Base-by-base conservation (phyloP, 1,284 basidiomycete genomes). In the Microbotryum scabiosae region DNA sequence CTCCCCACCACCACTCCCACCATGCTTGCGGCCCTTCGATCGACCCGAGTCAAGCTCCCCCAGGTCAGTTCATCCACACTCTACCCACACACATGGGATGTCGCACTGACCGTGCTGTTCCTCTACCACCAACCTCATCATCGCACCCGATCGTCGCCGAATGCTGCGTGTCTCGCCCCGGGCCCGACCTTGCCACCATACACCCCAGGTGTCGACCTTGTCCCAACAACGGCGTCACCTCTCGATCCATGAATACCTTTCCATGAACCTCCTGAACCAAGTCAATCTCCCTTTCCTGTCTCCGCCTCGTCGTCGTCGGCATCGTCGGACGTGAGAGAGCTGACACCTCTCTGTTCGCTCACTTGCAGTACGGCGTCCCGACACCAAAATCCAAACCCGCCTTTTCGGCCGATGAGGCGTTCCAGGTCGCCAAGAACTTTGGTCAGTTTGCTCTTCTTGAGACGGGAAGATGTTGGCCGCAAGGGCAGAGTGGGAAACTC, bases 241-340 rank as follows among this genome's bases (percentile, higher is more conserved):
- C 72, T 96, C 91, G 52, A 94, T 99, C 74, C 94, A 99, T 79
- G 94, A 99, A 80, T 91, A 97, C 79, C 91, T 97, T 76, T 96
- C 92, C 57, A 88, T 97, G 77, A 85, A 87, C 71, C 81, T 98
- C 54, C 84, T 98, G 72, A 97, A 97, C 80, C 85, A 88, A 69
- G 92, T 93, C 70, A 70, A 81, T 77, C 25, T 21, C 23, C 41
- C 36, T 2, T 16, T 51, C 21, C 20, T n/a, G 12, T 45, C 14
- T 47, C n/a, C n/a, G n/a, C n/a, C n/a, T n/a, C 25, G 25, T 4
- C 21, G 12, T 21, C 23, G 32, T 51, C 32, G 23, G 12, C 28
- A 12, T 30, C 20, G 51, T 30, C 28, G 47, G 9, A 49, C 47
- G 18, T 10, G 26, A 23, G 26, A 12, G 2, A 23, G n/a, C 47